Percentiles rank a stretch among this genome's conserved stretches.
These are phyloP conservation scores for Starmerella geochares DNA, from an alignment of 805 yeast genomes.

Conservation along the genomic window DNA sequence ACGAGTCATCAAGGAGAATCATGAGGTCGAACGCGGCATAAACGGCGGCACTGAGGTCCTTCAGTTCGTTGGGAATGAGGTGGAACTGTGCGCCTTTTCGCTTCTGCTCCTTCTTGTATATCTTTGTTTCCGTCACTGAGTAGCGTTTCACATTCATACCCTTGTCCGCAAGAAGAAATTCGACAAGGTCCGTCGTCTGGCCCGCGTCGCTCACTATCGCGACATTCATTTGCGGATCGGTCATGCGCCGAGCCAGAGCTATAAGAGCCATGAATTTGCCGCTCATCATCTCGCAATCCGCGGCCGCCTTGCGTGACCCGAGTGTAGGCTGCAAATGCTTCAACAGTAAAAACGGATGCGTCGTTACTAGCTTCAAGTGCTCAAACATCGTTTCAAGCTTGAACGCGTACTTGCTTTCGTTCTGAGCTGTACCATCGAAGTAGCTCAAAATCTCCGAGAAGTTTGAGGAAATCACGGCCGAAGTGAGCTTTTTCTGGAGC, in stretches of 20 bases:
- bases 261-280: constrained; percentile 64
- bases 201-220: constrained; percentile 66
- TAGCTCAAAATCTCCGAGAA: constrained; percentile 82
- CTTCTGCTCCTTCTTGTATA: constrained; percentile 17
- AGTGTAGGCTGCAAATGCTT: constrained; percentile 65
- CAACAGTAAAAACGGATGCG: constrained; percentile 81
- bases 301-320: constrained; percentile 53
- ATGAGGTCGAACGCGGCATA: constrained; percentile 44
- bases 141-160: constrained; percentile 53
- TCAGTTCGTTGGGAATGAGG: constrained; percentile 37
- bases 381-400: constrained; percentile 55
- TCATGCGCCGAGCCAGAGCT: constrained; percentile 51
- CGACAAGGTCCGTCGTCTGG: constrained; percentile 62
- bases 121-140: constrained; percentile 38
- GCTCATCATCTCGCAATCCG: constrained; percentile 48
- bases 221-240: constrained; percentile 39
- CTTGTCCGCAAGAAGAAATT: constrained; percentile 68
- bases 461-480: constrained; percentile 83
- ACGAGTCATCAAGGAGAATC: constrained; percentile 54
- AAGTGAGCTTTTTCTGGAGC: constrained; percentile 74
- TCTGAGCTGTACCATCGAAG: constrained; percentile 50
- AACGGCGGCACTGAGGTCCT: constrained; percentile 27
- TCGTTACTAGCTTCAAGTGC: constrained; percentile 69
- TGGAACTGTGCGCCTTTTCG: constrained; percentile 26
- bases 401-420: constrained; percentile 47